Base-by-base conservation (phyloP, 768 basidiomycete species). In the Termitomyces heimii region DNA sequence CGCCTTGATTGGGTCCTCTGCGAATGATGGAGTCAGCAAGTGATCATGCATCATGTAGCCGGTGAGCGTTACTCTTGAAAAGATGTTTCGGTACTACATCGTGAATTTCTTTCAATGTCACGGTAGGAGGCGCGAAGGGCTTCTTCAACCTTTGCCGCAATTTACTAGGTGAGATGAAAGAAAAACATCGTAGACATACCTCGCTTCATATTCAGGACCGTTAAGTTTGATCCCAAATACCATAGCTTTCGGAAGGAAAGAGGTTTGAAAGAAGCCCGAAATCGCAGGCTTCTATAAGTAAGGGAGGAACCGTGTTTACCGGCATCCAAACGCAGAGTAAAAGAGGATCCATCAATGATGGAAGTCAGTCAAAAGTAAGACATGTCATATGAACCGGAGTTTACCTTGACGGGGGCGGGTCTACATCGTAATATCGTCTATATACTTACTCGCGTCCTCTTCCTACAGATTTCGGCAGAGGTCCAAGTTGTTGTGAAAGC, bases 31-130 rank as follows among this genome's bases (percentile, higher is more conserved):
- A 29, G 26, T 52, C n/a, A 52, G 26, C 4, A 29, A n/a, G 37
- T 37, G 3, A 40, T 52, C 18, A 39, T n/a, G 28, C 26, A 52
- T 28, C 37, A 39, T 51, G 47, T 32, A 26, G 14, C 26, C 34
- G n/a, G 40, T 22, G 1, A 26, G 44, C 34, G 13, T 35, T 69
- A 75, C 77, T 70, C 59, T 69, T 71, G n/a, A 81, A 68, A 9
- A 82, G 67, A 44, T 81, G 69, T 67, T 79, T 82, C 1, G 82
- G 82, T 20, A 83, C 81, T 4, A 78, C 80, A 58, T 80, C 77
- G 55, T 81, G 81, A 52, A 84, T 71, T 53, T 82, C 76, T 65
- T 82, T 82, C 43, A 83, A 66, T 0, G 77, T 78, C 16, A 76
- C 71, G 13, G 66, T 73, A 3, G 82, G 80, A 9, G 82, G 82